Percentiles rank a stretch among this genome's conserved stretches.
These are phyloP conservation scores for Wallacemonas sp. DNA, from an alignment of 208 protist species.

Conservation along the genomic window DNA sequence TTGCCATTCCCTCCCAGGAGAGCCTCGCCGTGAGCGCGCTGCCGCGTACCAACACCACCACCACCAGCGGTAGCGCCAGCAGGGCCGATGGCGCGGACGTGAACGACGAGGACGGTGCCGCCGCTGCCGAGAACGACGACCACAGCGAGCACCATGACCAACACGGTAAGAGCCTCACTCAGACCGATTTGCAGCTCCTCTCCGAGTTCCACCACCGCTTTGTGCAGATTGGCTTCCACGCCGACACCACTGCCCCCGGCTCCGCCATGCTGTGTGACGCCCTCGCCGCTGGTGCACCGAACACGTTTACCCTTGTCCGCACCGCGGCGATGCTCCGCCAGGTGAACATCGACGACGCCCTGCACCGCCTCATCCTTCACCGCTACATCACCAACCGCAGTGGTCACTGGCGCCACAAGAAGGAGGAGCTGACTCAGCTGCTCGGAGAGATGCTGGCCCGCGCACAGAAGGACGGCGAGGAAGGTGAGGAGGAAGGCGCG, in stretches of 20 bases:
- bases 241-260: conserved; percentile 49
- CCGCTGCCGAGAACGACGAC: not conserved
- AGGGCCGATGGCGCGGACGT: not conserved
- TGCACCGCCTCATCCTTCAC: conserved; percentile 44
- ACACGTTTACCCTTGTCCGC: conserved; percentile 82
- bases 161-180: not conserved
- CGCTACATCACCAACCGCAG: conserved; percentile 86
- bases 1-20: conserved; percentile 80
- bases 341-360: conserved; percentile 7
- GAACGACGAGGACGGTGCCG: conserved; percentile 1
- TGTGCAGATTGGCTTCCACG: conserved; percentile 63
- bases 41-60: not conserved
- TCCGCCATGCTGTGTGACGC: conserved; percentile 68
- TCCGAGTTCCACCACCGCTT: conserved; percentile 78
- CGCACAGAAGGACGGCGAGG: not conserved
- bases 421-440: conserved; percentile 38
- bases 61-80: not conserved
- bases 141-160: not conserved
- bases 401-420: conserved; percentile 64
- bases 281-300: conserved; percentile 74
- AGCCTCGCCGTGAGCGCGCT: conserved; percentile 33
- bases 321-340: conserved; percentile 52
- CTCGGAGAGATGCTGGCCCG: conserved; percentile 30
- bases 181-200: conserved; percentile 21
- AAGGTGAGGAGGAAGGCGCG: not conserved